Base-by-base conservation (phyloP, 2,329 filamentous ascomycete genomes). In the Fusarium lateritium region DNA sequence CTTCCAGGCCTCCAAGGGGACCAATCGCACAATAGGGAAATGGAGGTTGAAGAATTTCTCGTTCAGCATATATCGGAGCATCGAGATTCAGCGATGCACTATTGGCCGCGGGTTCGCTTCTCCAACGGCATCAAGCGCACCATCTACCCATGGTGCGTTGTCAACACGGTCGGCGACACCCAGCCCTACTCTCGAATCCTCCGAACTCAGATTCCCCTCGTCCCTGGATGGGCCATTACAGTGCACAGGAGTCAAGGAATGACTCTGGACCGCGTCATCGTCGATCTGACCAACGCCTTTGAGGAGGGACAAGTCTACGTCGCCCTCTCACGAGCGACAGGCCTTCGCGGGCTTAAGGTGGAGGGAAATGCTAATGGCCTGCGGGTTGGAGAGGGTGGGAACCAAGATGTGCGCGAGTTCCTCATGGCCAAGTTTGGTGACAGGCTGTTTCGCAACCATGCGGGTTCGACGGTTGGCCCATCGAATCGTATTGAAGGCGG, bases 181-280 rank as follows among this genome's bases (percentile, higher is more conserved):
- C 22, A 74, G 52, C 85, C 86, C 0, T 85, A 83, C 58, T 84
- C 81, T 40, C 68, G 85, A 4, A 73, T 90, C 0, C 81, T 81
- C 2, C 81, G 88, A 26, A 88, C 88, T 1, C 89, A 91, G 71
- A 82, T 91, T 10, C 89, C 89, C 0, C 80, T 91, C 0, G 77
- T 83, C 2, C 81, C 88, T 0, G 89, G 84, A 0, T 92, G 88
- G 86, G 89, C 89, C 0, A 84, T 90, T 71, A 91, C 84, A 0
- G 84, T 90, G 2, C 89, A 91, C 75, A 90, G 89, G 73, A 83
- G 83, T 6, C 87, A 91, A 78, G 87, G 88, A 10, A 85, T 90
- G 81, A 90, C 87, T 4, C 78, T 91, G 3, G 84, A 90, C 21
- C 82, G 83, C 6, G 87, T 88, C 3, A 80, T 84, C 3, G 86